Evolutionary conservation across 2,329 filamentous ascomycete genomes (phyloP).

Genomic region (Colletotrichum sp.): DNA sequence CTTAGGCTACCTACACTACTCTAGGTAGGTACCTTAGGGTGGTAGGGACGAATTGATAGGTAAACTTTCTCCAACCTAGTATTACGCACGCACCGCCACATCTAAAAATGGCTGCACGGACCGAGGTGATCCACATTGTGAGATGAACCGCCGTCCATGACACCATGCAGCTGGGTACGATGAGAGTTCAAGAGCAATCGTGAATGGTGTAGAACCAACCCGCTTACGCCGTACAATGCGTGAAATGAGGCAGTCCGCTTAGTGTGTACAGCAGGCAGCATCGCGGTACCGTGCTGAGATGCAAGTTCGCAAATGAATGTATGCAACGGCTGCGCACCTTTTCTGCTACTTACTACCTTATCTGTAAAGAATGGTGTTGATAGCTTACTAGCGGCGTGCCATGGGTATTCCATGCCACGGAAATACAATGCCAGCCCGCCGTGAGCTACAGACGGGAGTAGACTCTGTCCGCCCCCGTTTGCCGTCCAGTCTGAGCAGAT

Average conservation of each 20-base stretch:
- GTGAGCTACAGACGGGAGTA: not conserved
- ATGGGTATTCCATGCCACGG: not conserved
- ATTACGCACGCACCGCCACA: conserved; percentile 1
- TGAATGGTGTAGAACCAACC: no score
- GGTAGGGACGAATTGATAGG: not conserved
- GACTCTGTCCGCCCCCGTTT: not conserved
- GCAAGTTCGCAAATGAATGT: not conserved
- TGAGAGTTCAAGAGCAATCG: no score
- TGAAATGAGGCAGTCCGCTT: not conserved
- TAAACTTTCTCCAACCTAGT: not conserved
- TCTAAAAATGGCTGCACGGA: not conserved
- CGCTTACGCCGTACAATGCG: not conserved
- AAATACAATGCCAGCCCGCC: not conserved
- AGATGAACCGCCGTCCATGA: not conserved
- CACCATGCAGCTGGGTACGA: not conserved
- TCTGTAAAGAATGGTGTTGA: not conserved
- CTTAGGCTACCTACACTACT: not conserved
- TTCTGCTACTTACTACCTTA: not conserved
- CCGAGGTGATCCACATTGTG: not conserved
- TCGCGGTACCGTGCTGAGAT: not conserved
- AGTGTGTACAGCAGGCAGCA: not conserved
- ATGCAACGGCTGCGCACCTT: not conserved
- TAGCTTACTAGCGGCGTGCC: not conserved
- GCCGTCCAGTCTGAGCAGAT: not conserved
- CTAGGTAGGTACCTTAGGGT: not conserved